phyloP scores from a whole-genome alignment of 2,329 filamentous ascomycete genomes.

The Epichloe uncinata region DNA sequence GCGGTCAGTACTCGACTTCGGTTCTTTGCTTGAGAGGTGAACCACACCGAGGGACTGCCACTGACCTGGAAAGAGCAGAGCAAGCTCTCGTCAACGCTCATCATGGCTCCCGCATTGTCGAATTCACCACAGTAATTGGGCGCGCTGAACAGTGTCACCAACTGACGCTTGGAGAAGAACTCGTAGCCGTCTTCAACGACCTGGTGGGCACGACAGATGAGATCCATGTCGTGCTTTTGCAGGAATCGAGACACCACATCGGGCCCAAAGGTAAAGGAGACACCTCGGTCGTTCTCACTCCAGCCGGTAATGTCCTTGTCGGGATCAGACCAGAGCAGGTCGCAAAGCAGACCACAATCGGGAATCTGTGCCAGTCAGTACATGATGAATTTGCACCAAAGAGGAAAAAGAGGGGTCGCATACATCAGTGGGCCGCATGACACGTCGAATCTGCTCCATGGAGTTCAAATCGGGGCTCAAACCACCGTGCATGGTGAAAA shows the following conservation, averaged over 20 bases:
- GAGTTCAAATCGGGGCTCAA: constrained; percentile 95
- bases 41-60: constrained; percentile 13
- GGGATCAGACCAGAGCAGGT: constrained; percentile 95
- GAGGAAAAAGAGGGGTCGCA: constrained; percentile 23
- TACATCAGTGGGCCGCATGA: constrained; percentile 98
- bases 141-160: constrained; percentile 94
- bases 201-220: constrained; percentile 97
- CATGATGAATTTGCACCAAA: constrained; percentile 10
- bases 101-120: constrained; percentile 98
- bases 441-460: constrained; percentile 98
- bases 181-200: constrained; percentile 99
- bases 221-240: constrained; percentile 98
- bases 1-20: background rate
- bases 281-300: constrained; percentile 97
- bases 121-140: constrained; percentile 99
- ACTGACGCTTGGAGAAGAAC: constrained; percentile 96
- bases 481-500: constrained; percentile 99
- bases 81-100: constrained; percentile 97
- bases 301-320: constrained; percentile 99
- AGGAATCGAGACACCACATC: constrained; percentile 96
- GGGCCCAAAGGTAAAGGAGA: constrained; percentile 95
- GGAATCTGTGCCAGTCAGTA: constrained; percentile 55
- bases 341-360: constrained; percentile 92
- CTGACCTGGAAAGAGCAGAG: constrained; percentile 95
- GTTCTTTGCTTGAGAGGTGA: too few species aligned